phyloP scores from a whole-genome alignment of 331 rosid genomes.

The Malus hybrid region DNA sequence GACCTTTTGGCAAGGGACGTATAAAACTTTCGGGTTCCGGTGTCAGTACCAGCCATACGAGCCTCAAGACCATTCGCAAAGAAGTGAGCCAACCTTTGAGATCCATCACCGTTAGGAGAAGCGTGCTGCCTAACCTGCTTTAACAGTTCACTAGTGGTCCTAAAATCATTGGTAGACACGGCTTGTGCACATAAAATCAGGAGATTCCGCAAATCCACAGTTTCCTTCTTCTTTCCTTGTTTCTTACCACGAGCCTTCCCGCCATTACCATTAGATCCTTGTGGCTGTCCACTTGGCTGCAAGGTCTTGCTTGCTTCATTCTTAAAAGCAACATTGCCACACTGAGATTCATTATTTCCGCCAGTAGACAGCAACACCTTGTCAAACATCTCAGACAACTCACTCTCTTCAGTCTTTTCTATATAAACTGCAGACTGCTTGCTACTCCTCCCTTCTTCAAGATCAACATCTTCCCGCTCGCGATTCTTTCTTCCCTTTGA shows the following conservation, averaged over 20 bases:
- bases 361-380: constrained; percentile 30
- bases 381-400: constrained; percentile 33
- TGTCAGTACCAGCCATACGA: constrained; percentile 59
- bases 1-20: constrained; percentile 31
- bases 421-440: constrained; percentile 33
- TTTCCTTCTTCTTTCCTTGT: constrained; percentile 50
- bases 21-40: constrained; percentile 38
- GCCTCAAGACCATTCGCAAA: constrained; percentile 72
- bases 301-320: constrained; percentile 14
- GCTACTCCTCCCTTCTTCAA: constrained; percentile 36
- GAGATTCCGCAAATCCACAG: constrained; percentile 70
- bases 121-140: constrained; percentile 82
- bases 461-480: constrained; percentile 18
- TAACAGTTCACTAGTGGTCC: constrained; percentile 57
- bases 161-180: constrained; percentile 47
- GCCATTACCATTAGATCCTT: constrained; percentile 31
- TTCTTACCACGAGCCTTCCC: constrained; percentile 54
- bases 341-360: neutral
- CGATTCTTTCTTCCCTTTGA: constrained; percentile 31
- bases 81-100: constrained; percentile 77
- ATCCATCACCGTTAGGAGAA: constrained; percentile 54
- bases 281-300: constrained; percentile 22
- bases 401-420: constrained; percentile 27
- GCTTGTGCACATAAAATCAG: constrained; percentile 84
- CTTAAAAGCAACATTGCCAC: constrained; percentile 1